These are phyloP conservation scores for Sphaerobolus stellatus DNA, from an alignment of 1,284 basidiomycete genomes.

Conservation along the genomic window DNA sequence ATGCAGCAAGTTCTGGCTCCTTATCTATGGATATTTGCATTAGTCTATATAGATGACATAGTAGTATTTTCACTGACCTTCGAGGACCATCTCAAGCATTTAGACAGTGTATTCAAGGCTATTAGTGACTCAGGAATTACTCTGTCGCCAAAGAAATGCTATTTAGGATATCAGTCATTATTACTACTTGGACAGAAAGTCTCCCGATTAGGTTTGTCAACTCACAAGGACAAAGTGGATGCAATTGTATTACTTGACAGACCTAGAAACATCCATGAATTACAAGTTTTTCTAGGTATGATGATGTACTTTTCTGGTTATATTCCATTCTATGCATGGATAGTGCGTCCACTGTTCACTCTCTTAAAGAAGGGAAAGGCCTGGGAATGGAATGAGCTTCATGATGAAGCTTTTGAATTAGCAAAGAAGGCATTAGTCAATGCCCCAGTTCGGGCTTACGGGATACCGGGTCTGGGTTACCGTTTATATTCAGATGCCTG, in stretches of 20 bases:
- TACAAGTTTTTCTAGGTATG: constrained; percentile 32
- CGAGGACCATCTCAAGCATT: constrained; percentile 20
- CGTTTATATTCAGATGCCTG: constrained; percentile 33
- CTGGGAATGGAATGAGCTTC: constrained; percentile 19
- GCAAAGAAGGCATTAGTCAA: constrained; percentile 16
- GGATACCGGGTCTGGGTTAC: constrained; percentile 23
- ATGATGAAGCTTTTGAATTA: constrained; percentile 18
- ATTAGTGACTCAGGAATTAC: constrained; percentile 17
- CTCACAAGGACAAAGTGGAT: constrained; percentile 31
- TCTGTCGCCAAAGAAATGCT: constrained; percentile 20
- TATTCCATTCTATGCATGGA: constrained; percentile 31
- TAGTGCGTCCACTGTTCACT: constrained; percentile 20
- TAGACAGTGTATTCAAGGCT: constrained; percentile 18
- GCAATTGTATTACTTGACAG: constrained; percentile 25
- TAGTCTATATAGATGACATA: constrained; percentile 27
- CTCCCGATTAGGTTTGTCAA: constrained; percentile 27
- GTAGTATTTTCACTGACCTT: constrained; percentile 17
- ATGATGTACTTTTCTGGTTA: constrained; percentile 32
- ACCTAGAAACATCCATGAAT: constrained; percentile 17
- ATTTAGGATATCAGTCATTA: constrained; percentile 20
- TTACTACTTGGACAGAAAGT: constrained; percentile 24
- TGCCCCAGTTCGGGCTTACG: constrained; percentile 22
- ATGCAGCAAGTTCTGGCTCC: constrained; percentile 40
- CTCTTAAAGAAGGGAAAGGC: constrained; percentile 14
- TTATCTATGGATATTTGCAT: constrained; percentile 27